Percentiles rank a stretch among this genome's conserved stretches.
phyloP scores from a whole-genome alignment of 192 early-diverging fungal species.

The Podila horticola region DNA sequence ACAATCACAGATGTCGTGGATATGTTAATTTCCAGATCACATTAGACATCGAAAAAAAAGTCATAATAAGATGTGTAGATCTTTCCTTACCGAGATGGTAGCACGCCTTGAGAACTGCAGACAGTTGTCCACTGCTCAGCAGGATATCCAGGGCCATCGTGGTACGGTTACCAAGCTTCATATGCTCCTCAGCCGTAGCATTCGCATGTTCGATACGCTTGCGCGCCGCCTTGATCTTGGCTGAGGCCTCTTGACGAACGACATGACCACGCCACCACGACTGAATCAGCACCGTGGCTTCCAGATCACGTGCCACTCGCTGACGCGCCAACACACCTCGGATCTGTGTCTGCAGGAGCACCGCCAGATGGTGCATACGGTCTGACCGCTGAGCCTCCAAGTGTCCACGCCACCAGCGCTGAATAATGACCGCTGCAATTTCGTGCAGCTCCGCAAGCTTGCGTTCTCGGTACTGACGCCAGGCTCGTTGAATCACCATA shows the following conservation, averaged over 20 bases:
- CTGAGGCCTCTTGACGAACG: conserved; percentile 36
- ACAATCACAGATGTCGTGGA: background rate
- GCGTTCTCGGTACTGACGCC: conserved; percentile 18
- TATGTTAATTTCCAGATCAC: background rate
- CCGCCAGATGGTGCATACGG: conserved; percentile 7
- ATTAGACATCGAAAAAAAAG: background rate
- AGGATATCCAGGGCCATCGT: conserved; percentile 54
- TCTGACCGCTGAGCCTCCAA: background rate
- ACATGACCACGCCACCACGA: conserved; percentile 52
- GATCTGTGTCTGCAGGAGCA: conserved; percentile 35
- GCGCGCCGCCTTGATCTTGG: conserved; percentile 47
- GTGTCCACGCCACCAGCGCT: conserved; percentile 39
- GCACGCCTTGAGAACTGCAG: conserved; percentile 55
- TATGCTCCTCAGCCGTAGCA: conserved; percentile 52
- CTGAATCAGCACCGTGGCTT: conserved; percentile 43
- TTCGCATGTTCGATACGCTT: conserved; percentile 53
- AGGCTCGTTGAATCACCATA: conserved; percentile 36
- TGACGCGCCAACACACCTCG: conserved; percentile 42
- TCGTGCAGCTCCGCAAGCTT: conserved; percentile 11
- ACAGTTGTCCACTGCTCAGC: conserved; percentile 52
- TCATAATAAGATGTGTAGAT: no score
- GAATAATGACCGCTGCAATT: conserved; percentile 23
- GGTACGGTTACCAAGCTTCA: conserved; percentile 55
- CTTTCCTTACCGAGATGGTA: conserved; percentile 48
- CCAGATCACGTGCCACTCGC: background rate